These are phyloP conservation scores for Hypoxylon sp. DNA, from an alignment of 2,329 filamentous ascomycete genomes.

Conservation along the genomic window DNA sequence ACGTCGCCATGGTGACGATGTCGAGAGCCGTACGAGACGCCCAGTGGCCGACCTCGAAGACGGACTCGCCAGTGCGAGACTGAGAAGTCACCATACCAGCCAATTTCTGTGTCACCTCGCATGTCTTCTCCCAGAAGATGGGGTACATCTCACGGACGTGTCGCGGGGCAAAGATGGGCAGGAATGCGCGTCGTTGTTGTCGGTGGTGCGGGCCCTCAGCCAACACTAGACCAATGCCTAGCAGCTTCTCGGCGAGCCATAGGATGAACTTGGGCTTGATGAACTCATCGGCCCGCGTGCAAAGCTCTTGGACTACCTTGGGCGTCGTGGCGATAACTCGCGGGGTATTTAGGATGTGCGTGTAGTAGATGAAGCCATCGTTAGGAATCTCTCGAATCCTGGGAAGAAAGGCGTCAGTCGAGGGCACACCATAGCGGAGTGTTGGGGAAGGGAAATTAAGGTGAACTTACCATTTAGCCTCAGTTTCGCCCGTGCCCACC, in stretches of 20 bases:
- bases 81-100: conserved; percentile 21
- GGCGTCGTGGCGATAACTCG: conserved; percentile 38
- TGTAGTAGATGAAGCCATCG: conserved; percentile 40
- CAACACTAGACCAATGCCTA: conserved; percentile 40
- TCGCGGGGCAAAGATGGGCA: conserved; percentile 44
- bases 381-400: conserved; percentile 28
- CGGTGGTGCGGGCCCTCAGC: conserved; percentile 46
- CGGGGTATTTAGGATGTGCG: conserved; percentile 36
- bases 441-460: neutral
- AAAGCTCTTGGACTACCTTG: conserved; percentile 28
- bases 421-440: neutral
- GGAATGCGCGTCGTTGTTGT: conserved; percentile 43
- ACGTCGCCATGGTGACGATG: conserved; percentile 34
- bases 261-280: conserved; percentile 37
- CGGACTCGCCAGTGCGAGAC: conserved; percentile 16
- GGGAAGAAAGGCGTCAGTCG: neutral
- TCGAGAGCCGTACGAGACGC: conserved; percentile 32
- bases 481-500: conserved; percentile 19
- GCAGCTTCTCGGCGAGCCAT: conserved; percentile 27
- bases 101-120: conserved; percentile 38
- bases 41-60: conserved; percentile 35
- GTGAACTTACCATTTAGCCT: conserved; percentile 18
- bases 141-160: conserved; percentile 44
- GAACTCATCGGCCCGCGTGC: conserved; percentile 42
- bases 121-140: conserved; percentile 46